These are phyloP conservation scores for Artemisia annua DNA, from an alignment of 129 eudicot species.

Conservation along the genomic window DNA sequence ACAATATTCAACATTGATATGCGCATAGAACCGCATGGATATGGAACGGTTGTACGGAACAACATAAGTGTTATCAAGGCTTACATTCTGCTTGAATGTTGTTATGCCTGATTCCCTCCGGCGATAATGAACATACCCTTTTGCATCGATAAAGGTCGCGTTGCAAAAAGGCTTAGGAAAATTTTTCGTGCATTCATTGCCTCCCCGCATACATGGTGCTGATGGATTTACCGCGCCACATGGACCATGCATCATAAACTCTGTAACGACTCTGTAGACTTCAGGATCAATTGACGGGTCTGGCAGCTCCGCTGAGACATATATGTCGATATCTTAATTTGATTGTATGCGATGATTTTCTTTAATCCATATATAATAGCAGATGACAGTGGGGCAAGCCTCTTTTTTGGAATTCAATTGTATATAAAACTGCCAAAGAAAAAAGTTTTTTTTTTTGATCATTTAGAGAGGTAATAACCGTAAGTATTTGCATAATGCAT, in stretches of 20 bases:
- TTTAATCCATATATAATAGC: too few relatives aligned
- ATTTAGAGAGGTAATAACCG: not conserved
- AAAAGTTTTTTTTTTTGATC: too few relatives aligned
- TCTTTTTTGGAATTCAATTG: too few relatives aligned
- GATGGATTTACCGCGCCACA: not conserved
- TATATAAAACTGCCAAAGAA: not conserved
- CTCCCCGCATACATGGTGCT: conserved; percentile 15
- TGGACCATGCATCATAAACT: too few relatives aligned
- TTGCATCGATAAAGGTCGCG: too few relatives aligned
- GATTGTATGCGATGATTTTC: too few relatives aligned
- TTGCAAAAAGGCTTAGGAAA: not conserved
- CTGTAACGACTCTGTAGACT: not conserved
- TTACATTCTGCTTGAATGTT: not conserved
- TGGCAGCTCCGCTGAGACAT: too few relatives aligned
- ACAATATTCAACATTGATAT: too few relatives aligned
- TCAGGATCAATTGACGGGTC: too few relatives aligned
- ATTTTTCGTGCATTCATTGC: not conserved
- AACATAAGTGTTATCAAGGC: too few relatives aligned
- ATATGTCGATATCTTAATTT: too few relatives aligned
- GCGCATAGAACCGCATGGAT: not conserved
- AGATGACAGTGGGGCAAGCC: not conserved
- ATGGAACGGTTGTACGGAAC: too few relatives aligned
- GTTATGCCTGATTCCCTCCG: not conserved
- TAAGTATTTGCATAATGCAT: not conserved
- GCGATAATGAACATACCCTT: not conserved